Evolutionary conservation across 352 stramenopile genomes (phyloP), one percentile per base, ranked within the genome.

Genomic region (Pythium biforme): DNA sequence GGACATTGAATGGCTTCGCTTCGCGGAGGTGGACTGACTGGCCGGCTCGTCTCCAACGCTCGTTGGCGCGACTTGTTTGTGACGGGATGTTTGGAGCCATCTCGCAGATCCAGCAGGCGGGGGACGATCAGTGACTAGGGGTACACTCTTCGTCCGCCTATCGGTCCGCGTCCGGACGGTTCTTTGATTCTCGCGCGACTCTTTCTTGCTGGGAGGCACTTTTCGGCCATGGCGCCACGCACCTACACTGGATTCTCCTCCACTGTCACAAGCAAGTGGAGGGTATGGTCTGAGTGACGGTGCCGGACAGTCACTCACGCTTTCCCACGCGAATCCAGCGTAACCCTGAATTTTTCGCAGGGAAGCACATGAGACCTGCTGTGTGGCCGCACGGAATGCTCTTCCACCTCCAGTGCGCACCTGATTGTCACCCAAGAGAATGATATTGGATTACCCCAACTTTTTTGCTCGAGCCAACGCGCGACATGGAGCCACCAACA

Each of bases 61-160:
- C 53, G 41, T 51, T 64, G 19, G 23, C 34, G 55, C 45, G 55
- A 33, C 22, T 46, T 52, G 26, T 41, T n/a, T 5, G 17, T 27
- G 54, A 53, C 27, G 41, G 20, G 53, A 50, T 40, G 54, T 61
- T 61, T 62, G 60, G 51, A 62, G 60, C 51, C 60, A 66, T 61
- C 25, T 67, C 51, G 37, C 23, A 15, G 60, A 67, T 67, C 50
- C 60, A 61, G 47, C 49, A 33, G 41, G 45, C 34, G 5, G 55
- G 9, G 19, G 55, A 41, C 56, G 20, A 22, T 49, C 25, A 59
- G 17, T 12, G 62, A 48, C 22, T 70, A 70, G 63, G 63, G 63
- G 56, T 70, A 64, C 63, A 15, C 63, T 50, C 48, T 17, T 51
- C 52, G 40, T 66, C 51, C 51, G 50, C 59, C 41, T n/a, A n/a